Evolutionary conservation across 148 eudicot genomes (phyloP), one percentile per base, ranked within the genome.

Genomic region (Camellia lanceoleosa): DNA sequence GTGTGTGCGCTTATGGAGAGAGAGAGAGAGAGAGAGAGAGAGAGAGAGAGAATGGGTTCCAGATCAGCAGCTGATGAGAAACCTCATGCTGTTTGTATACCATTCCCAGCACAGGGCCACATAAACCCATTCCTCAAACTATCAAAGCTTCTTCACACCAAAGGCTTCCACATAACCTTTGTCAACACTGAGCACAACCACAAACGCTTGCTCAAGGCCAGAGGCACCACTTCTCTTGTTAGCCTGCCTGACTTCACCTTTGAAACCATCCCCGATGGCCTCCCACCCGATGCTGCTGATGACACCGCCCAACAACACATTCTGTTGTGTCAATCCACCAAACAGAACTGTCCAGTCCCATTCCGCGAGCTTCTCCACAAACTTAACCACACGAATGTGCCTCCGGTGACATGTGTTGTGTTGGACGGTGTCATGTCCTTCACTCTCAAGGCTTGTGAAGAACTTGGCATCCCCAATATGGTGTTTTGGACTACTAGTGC

Each of bases 21-120:
- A 47, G 5, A 47, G 7, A 47, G 51, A 47, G 5, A 47, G 7
- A 47, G 51, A 1, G 51, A 3, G 52, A 49, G 7, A 18, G 0
- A 38, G 14, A 68, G 15, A 46, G 19, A 44, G 54, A 30, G 38
- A 30, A 69, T 69, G 73, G 20, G 73, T 46, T 42, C 19, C 61
- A 65, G 16, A 4, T 20, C 11, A 0, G 38, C 0, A 30, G 38
- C 38, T 30, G 38, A 30, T 30, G 38, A 30, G 3, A 54, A 19
- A 76, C 61, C 61, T 58, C 84, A 82, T 63, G 84, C 44, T 4
- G 64, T 82, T 20, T 81, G 79, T 61, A 9, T 81, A 4, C 84
- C 80, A 60, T 77, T 58, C 61, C 84, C 84, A 70, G 49, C 76
- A 14, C 84, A 82, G 54, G 84, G 84, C 38, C 84, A 82, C 77